Evolutionary conservation across 148 eudicot genomes (phyloP), one percentile per base, ranked within the genome.

Genomic region (Fagopyrum esculentum): DNA sequence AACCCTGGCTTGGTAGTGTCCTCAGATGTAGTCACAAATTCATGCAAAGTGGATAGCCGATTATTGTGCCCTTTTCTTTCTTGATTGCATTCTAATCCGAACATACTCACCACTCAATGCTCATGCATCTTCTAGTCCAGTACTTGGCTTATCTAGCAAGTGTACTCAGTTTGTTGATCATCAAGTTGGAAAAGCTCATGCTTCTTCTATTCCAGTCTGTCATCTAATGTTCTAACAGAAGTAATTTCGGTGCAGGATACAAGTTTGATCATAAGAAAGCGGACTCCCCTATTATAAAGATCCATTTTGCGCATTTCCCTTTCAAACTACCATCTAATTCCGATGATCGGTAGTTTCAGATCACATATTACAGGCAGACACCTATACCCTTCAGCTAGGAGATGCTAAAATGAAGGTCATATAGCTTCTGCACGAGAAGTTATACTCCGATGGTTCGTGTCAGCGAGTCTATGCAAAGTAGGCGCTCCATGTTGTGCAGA

Each of bases 281-380:
- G 0, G 89, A 91, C 4, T 81, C 97, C 64, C 81, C 93, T 6
- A 79, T 78, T 60, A 49, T 94, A 75, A 85, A 72, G 82, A 86
- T 94, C 74, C 87, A 85, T 68, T 91, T 91, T 77, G 98, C 97
- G 19, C 91, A 94, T 81, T 94, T 94, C 75, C 98, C 98, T 8
- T 90, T 94, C 69, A 87, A 82, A 35, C 82, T 74, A 51, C 96
- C 91, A 69, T 78, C 93, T 72, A 8, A 29, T 45, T 26, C 71
- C 9, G 71, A 66, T 35, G 71, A 12, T 66, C 35, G 71, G 71
- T 66, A 66, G 71, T 66, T 66, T 8, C 19, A 66, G 71, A 66
- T 13, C 30, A 19, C 46, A 40, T 66, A 13, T 40, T 57, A 7
- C 22, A 6, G 6, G 29, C 63, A 57, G 63, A 15, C 63, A 5